Conservation (phyloP, 129 eudicot species). For the Tagetes erecta region DNA sequence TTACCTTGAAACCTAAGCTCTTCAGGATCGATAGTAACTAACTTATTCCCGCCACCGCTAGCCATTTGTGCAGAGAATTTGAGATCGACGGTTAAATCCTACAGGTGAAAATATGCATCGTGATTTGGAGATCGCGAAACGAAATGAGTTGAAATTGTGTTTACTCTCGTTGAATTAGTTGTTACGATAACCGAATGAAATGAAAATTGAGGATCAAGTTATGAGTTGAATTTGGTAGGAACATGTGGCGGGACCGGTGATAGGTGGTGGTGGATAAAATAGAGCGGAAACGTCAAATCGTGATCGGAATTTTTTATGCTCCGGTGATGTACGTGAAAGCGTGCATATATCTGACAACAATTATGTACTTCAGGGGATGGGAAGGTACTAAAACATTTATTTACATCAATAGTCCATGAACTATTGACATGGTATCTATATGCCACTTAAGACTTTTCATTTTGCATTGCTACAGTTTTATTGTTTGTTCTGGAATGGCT, state of each 20-base stretch:
- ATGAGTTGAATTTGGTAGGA: conserved; percentile 22
- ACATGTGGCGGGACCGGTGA: conserved; percentile 25
- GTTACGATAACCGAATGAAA: not conserved
- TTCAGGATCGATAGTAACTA: conserved; percentile 69
- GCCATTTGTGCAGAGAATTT: conserved; percentile 40
- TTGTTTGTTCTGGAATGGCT: not conserved
- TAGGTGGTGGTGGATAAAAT: conserved; percentile 30
- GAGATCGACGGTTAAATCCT: conserved; percentile 1
- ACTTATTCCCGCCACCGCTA: conserved; percentile 37
- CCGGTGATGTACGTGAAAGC: conserved; percentile 14
- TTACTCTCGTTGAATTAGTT: conserved; percentile 6
- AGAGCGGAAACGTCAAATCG: conserved; percentile 30
- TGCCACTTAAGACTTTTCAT: not conserved
- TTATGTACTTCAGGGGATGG: conserved; percentile 22
- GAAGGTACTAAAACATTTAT: conserved; percentile 6
- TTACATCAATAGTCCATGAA: conserved; percentile 14
- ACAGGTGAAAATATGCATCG: conserved; percentile 11
- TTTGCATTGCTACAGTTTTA: not conserved
- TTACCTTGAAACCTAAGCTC: conserved; percentile 82
- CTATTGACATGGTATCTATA: not conserved
- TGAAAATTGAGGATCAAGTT: conserved; percentile 39
- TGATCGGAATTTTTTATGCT: conserved; percentile 13
- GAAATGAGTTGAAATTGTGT: conserved; percentile 18
- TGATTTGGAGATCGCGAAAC: conserved; percentile 2
- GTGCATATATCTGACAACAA: conserved; percentile 1